phyloP scores from a whole-genome alignment of 306 rosid species.

The Heteromeles arbutifolia region DNA sequence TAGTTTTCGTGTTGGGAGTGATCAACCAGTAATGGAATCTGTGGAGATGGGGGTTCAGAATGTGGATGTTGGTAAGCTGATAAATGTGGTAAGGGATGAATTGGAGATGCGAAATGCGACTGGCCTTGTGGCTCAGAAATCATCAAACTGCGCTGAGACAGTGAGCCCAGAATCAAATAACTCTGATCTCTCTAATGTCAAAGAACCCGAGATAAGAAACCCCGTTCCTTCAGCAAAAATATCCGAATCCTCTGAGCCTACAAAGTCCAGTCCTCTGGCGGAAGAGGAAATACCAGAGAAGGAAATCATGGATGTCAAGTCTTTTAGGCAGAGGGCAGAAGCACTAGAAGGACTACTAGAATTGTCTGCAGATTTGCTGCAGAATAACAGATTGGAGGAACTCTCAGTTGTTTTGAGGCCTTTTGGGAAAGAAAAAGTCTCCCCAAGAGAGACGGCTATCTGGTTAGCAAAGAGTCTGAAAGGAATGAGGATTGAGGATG shows the following conservation, averaged over 20 bases:
- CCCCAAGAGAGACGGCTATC: slow-evolving; percentile 98
- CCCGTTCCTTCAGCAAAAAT: slow-evolving; percentile 31
- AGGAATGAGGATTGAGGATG: slow-evolving; percentile 89
- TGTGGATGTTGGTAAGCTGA: slow-evolving; percentile 71
- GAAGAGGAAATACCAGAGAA: slow-evolving; percentile 64
- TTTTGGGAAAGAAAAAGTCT: slow-evolving; percentile 89
- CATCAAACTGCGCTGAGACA: slow-evolving; percentile 51
- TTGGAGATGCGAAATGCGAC: slow-evolving; percentile 46
- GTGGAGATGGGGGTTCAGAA: slow-evolving; percentile 85
- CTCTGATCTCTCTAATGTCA: slow-evolving; percentile 37
- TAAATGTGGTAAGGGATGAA: slow-evolving; percentile 73
- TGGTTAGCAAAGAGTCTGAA: slow-evolving; percentile 97
- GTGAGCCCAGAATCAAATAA: slow-evolving; percentile 37
- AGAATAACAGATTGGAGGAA: slow-evolving; percentile 81
- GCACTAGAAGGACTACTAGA: slow-evolving; percentile 97
- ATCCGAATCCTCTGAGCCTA: slow-evolving; percentile 42
- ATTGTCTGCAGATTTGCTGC: slow-evolving; percentile 87
- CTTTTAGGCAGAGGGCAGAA: slow-evolving; percentile 91
- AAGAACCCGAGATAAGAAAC: slow-evolving; percentile 43
- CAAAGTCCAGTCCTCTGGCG: slow-evolving; percentile 28
- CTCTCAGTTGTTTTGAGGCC: slow-evolving; percentile 89
- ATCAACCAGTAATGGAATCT: slow-evolving; percentile 71
- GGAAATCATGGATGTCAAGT: slow-evolving; percentile 74
- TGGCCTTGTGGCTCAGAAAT: slow-evolving; percentile 31
- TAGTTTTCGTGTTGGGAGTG: slow-evolving; percentile 89